phyloP scores from a whole-genome alignment of 2,329 filamentous ascomycete species.

The Hypoxylon sp. region DNA sequence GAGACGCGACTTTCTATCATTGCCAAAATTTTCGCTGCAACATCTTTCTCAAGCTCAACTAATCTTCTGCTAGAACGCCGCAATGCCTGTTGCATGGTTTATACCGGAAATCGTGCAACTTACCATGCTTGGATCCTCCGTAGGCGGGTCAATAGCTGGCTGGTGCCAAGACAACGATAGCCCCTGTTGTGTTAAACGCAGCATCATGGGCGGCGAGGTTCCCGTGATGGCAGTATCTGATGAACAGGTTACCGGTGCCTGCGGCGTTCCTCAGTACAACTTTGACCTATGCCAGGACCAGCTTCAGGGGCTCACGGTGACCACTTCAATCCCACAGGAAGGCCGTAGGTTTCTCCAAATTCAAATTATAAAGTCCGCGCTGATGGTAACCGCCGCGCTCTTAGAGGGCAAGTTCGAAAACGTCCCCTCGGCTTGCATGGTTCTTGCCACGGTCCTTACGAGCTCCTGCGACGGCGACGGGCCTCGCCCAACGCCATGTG shows the following conservation, averaged over 20 bases:
- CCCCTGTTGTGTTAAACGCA: not conserved
- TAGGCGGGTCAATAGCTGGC: no score
- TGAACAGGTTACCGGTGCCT: not conserved
- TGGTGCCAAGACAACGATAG: not conserved
- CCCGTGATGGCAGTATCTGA: not conserved
- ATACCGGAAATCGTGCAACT: no score
- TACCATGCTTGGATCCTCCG: no score
- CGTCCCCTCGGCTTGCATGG: not conserved
- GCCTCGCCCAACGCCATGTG: not conserved
- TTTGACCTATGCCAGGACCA: not conserved
- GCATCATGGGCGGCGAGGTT: no score
- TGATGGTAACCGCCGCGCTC: no score
- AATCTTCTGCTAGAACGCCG: no score
- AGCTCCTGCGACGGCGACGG: not conserved
- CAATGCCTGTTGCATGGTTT: no score
- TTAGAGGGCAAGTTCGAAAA: not conserved
- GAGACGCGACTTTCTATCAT: no score
- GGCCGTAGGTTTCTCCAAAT: not conserved
- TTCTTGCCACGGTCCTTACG: not conserved
- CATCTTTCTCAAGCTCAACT: no score
- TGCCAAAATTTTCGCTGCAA: no score
- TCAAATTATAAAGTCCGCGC: no score
- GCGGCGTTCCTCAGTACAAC: not conserved
- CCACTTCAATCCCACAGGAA: not conserved
- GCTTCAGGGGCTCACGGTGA: not conserved